Base-by-base conservation (phyloP, 176 grass and related monocot species). In the Melocanna baccifera region DNA sequence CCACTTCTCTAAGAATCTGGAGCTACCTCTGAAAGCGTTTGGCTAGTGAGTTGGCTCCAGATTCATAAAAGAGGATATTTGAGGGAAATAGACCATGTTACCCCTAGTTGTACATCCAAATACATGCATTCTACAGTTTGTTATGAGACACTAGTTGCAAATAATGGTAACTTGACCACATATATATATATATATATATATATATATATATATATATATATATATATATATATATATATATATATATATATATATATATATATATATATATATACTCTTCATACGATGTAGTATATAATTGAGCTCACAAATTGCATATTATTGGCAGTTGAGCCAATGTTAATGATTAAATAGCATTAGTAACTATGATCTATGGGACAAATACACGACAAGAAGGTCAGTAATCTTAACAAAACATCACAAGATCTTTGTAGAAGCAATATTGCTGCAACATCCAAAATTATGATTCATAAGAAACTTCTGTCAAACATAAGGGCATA, bases 101-200 rank as follows among this genome's bases (percentile, higher is more conserved):
- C n/a, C n/a, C n/a, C n/a, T n/a, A n/a, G n/a, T n/a, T n/a, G 68
- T 86, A 74, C 68, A 53, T 74, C 32, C 45, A 43, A 70, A 72
- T 25, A 30, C 34, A 79, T 1, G 16, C 43, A 79, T 37, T 73
- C 56, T 66, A 59, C 39, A 43, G 22, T 65, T 36, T 71, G 55
- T 42, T 66, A 15, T 0, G 7, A 41, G 53, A 32, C 18, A 22
- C 6, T 37, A 43, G 25, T 41, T 76, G 12, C 61, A 80, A 59
- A 68, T 46, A 65, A 58, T 25, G 3, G 58, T 20, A 40, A 52
- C 58, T 6, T 65, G 42, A n/a, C 25, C 34, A 67, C 56, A 29
- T 25, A 4, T 19, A 67, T 40, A n/a, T 43, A 4, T 0, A n/a
- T n/a, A n/a, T n/a, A n/a, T n/a, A n/a, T n/a, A n/a, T n/a, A n/a